Conservation (phyloP, 768 basidiomycete genomes). For the Kwoniella shandongensis region DNA sequence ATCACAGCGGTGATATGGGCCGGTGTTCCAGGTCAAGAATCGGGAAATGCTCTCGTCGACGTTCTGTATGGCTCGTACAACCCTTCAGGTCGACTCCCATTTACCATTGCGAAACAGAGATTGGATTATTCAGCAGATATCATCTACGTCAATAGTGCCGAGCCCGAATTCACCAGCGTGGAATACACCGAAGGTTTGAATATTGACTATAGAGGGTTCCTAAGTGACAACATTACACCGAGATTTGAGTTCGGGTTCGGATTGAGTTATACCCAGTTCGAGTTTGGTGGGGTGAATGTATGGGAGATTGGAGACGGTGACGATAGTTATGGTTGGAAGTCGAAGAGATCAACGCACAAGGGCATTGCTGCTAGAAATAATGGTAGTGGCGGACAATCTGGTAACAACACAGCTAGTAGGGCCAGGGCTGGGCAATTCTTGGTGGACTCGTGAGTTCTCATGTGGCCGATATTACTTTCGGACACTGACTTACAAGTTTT, state of each 20-base stretch:
- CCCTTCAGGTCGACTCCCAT: constrained; percentile 70
- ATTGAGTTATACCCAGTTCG: constrained; percentile 78
- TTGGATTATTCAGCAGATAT: constrained; percentile 64
- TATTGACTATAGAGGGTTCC: constrained; percentile 63
- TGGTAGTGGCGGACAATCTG: constrained; percentile 1
- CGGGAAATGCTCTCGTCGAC: constrained; percentile 70
- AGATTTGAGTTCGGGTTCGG: constrained; percentile 82
- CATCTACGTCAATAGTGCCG: constrained; percentile 54
- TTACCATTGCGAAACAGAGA: constrained; percentile 68
- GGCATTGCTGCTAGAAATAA: too few species aligned
- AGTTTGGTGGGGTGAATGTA: constrained; percentile 66
- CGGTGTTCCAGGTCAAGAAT: constrained; percentile 65
- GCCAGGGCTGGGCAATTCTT: neutral
- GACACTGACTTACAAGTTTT: too few species aligned
- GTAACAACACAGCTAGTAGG: neutral
- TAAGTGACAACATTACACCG: constrained; percentile 55
- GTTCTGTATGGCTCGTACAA: constrained; percentile 71
- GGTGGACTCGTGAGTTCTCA: neutral
- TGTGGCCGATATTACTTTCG: neutral
- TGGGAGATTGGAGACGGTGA: constrained; percentile 4
- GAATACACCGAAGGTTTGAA: constrained; percentile 68
- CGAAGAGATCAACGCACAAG: neutral
- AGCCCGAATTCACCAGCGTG: constrained; percentile 59
- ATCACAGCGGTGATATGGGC: constrained; percentile 75
- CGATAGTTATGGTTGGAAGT: neutral